These are phyloP conservation scores for Iris pallida DNA, from an alignment of 116 monocot species.

Conservation along the genomic window DNA sequence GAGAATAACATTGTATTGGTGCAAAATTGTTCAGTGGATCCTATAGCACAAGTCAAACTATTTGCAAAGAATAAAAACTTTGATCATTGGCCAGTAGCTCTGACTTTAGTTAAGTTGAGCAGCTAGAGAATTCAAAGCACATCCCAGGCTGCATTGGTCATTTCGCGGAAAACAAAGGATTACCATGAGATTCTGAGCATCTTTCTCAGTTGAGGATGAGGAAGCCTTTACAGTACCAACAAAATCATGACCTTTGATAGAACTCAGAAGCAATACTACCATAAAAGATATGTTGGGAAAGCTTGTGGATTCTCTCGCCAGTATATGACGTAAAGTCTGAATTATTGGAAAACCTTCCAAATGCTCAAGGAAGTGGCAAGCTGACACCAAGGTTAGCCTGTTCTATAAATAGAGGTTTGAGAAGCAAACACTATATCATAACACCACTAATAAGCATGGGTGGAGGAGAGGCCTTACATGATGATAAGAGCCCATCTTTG, in stretches of 20 bases:
- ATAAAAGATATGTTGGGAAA: background rate
- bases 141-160: too few relatives aligned
- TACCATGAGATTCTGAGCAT: too few relatives aligned
- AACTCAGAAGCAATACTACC: background rate
- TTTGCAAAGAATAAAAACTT: too few relatives aligned
- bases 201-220: too few relatives aligned
- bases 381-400: background rate
- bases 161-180: too few relatives aligned
- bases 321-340: background rate
- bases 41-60: too few relatives aligned
- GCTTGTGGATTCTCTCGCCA: background rate
- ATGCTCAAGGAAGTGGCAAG: background rate
- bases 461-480: conserved; percentile 7
- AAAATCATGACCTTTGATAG: background rate
- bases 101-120: too few relatives aligned
- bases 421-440: background rate
- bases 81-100: too few relatives aligned
- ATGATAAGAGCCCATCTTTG: conserved; percentile 11
- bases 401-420: background rate
- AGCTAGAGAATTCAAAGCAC: too few relatives aligned
- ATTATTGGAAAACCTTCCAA: background rate
- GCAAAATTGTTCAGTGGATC: too few relatives aligned
- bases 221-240: too few relatives aligned
- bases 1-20: too few relatives aligned
- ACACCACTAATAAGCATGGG: background rate